A percentile compares a stretch with the other conserved stretches of the same genome.
Conservation (phyloP, 371 early-diverging fungal genomes). For the Nematocida sp. region DNA sequence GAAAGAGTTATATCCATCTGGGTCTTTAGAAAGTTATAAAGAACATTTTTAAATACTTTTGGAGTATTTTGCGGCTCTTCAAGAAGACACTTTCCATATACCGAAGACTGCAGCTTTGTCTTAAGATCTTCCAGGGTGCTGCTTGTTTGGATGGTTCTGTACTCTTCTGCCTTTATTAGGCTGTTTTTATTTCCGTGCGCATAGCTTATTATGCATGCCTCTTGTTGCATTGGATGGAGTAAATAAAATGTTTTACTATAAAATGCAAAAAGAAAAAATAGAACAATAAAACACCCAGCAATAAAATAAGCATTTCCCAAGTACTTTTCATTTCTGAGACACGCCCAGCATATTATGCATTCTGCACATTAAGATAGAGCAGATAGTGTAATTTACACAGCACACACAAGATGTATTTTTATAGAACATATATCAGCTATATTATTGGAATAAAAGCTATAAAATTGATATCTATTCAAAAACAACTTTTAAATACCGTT, state of each 20-base stretch:
- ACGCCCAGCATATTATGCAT: too few species aligned
- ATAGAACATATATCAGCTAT: too few species aligned
- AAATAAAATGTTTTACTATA: constrained; percentile 23
- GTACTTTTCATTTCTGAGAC: too few species aligned
- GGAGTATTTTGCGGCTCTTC: constrained; percentile 16
- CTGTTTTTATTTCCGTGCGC: constrained; percentile 59
- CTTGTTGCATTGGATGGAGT: constrained; percentile 10
- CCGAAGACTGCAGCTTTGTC: constrained; percentile 52
- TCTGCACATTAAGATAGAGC: too few species aligned
- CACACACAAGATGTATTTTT: too few species aligned
- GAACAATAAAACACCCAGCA: background rate
- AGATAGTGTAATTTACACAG: too few species aligned
- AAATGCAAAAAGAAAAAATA: background rate
- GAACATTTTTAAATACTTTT: constrained; percentile 13
- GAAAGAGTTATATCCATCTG: constrained; percentile 15
- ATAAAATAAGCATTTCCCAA: too few species aligned
- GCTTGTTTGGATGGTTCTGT: constrained; percentile 54
- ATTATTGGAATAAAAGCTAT: too few species aligned
- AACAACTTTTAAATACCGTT: too few species aligned
- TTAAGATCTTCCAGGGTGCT: constrained; percentile 60
- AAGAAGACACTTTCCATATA: constrained; percentile 33
- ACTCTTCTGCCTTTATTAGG: constrained; percentile 57
- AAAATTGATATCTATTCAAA: too few species aligned
- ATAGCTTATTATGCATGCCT: constrained; percentile 51
- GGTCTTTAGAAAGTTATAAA: constrained; percentile 29